Conservation (phyloP, 805 yeast species). For the Candida pini region DNA sequence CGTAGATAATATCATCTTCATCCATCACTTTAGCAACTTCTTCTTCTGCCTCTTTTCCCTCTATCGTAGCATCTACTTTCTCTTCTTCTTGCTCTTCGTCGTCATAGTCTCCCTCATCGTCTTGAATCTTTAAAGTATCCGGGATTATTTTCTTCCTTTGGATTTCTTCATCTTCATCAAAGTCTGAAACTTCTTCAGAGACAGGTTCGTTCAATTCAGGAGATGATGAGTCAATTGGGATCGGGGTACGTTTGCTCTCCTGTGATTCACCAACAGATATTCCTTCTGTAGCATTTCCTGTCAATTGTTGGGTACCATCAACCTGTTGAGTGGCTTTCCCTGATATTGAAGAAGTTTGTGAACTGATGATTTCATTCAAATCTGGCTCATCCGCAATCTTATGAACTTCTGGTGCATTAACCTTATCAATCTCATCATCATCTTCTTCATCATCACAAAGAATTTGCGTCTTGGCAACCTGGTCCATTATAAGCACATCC, state of each 20-base stretch:
- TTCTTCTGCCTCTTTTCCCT: too few relatives aligned
- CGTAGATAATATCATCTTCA: too few relatives aligned
- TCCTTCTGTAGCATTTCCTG: not conserved
- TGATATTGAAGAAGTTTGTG: slow-evolving; percentile 7
- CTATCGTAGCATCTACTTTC: too few relatives aligned
- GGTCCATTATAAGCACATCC: not conserved
- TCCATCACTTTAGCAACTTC: too few relatives aligned
- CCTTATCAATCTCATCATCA: slow-evolving; percentile 12
- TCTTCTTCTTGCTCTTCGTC: not conserved
- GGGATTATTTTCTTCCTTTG: slow-evolving; percentile 2
- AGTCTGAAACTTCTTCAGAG: slow-evolving; percentile 16
- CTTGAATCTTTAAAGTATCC: slow-evolving; percentile 1
- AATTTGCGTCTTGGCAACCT: too few relatives aligned
- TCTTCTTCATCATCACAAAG: slow-evolving; percentile 6
- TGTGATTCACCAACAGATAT: not conserved
- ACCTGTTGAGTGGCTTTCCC: slow-evolving; percentile 1
- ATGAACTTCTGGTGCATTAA: not conserved
- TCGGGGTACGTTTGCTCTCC: not conserved
- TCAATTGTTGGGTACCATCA: not conserved
- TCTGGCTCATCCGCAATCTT: not conserved
- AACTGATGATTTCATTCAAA: slow-evolving; percentile 13
- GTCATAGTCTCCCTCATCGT: not conserved
- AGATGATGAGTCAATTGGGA: slow-evolving; percentile 4
- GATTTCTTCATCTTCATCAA: slow-evolving; percentile 8
- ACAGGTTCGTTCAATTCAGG: slow-evolving; percentile 15